These are phyloP conservation scores for Bisporella sp. DNA, from an alignment of 2,329 filamentous ascomycete genomes.

Conservation along the genomic window DNA sequence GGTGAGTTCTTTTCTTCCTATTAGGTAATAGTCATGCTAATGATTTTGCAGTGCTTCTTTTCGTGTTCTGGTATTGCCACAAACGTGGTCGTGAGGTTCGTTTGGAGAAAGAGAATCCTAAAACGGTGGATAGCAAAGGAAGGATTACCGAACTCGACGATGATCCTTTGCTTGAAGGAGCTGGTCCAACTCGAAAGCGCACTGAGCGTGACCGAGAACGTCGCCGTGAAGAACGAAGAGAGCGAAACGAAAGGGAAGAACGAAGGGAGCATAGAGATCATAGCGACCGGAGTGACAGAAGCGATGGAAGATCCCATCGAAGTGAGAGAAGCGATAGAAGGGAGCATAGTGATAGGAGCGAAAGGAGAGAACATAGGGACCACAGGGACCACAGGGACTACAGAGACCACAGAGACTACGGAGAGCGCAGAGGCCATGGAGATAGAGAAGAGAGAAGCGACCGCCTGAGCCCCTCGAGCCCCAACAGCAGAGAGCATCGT, in stretches of 20 bases:
- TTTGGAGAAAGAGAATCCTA: constrained; percentile 37
- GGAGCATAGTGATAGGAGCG: too few species aligned
- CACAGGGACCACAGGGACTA: too few species aligned
- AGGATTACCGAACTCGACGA: constrained; percentile 11
- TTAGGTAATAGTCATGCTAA: not conserved
- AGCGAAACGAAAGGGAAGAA: not conserved
- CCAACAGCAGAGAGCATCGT: too few species aligned
- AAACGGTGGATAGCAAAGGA: constrained; percentile 11
- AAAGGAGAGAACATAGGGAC: too few species aligned
- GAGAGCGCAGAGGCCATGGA: too few species aligned
- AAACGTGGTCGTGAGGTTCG: constrained; percentile 86
- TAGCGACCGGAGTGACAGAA: not conserved
- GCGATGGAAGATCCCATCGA: too few species aligned
- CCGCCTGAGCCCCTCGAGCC: too few species aligned
- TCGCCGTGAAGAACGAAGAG: not conserved
- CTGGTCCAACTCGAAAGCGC: not conserved
- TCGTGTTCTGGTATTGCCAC: constrained; percentile 97
- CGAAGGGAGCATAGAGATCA: not conserved
- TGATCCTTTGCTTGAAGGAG: constrained; percentile 7
- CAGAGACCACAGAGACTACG: too few species aligned
- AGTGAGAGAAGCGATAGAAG: too few species aligned
- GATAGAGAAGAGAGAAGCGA: too few species aligned
- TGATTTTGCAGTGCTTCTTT: constrained; percentile 59
- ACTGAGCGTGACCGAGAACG: not conserved
- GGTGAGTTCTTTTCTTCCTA: constrained; percentile 46